Percentiles rank a stretch among this genome's conserved stretches.
Conservation (phyloP, 2,329 filamentous ascomycete genomes). For the Neonectria coccinea region DNA sequence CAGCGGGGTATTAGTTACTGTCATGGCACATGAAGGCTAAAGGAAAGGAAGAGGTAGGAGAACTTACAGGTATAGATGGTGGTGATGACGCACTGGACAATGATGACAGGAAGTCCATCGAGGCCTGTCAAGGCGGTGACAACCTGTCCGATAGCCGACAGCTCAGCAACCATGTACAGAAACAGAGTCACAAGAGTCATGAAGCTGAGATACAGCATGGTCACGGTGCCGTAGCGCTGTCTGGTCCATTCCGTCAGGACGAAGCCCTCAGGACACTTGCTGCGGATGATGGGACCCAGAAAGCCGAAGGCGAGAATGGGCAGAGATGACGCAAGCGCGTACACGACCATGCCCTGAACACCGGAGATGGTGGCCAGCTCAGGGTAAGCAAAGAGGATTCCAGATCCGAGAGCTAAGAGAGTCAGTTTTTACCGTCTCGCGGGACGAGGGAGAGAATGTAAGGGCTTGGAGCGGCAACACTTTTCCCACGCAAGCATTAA, state of each 20-base stretch:
- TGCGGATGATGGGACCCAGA: slow-evolving; percentile 81
- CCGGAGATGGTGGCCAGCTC: slow-evolving; percentile 83
- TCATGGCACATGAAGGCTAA: not conserved
- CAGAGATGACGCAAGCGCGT: slow-evolving; percentile 77
- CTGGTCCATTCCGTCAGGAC: slow-evolving; percentile 87
- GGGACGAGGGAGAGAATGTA: slow-evolving; percentile 36
- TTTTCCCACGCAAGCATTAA: slow-evolving; percentile 99
- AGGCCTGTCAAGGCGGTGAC: slow-evolving; percentile 79
- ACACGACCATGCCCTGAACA: slow-evolving; percentile 82
- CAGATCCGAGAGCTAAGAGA: slow-evolving; percentile 79
- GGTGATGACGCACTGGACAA: slow-evolving; percentile 81
- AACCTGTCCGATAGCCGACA: slow-evolving; percentile 85
- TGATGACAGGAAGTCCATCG: slow-evolving; percentile 78
- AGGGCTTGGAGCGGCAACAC: slow-evolving; percentile 83
- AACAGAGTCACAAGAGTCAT: slow-evolving; percentile 85
- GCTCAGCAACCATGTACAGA: slow-evolving; percentile 87
- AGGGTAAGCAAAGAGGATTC: slow-evolving; percentile 85
- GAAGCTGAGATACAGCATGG: slow-evolving; percentile 80
- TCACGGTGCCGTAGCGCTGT: slow-evolving; percentile 77
- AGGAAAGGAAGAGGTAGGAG: not conserved
- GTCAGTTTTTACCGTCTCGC: slow-evolving; percentile 55
- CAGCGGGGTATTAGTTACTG: slow-evolving; percentile 2
- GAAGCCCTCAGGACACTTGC: slow-evolving; percentile 85
- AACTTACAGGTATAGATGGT: slow-evolving; percentile 83
- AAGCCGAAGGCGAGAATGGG: slow-evolving; percentile 80